A percentile compares a stretch with the other conserved stretches of the same genome.
These are phyloP conservation scores for Danielia reshetovae DNA, from an alignment of 805 yeast genomes.

Conservation along the genomic window DNA sequence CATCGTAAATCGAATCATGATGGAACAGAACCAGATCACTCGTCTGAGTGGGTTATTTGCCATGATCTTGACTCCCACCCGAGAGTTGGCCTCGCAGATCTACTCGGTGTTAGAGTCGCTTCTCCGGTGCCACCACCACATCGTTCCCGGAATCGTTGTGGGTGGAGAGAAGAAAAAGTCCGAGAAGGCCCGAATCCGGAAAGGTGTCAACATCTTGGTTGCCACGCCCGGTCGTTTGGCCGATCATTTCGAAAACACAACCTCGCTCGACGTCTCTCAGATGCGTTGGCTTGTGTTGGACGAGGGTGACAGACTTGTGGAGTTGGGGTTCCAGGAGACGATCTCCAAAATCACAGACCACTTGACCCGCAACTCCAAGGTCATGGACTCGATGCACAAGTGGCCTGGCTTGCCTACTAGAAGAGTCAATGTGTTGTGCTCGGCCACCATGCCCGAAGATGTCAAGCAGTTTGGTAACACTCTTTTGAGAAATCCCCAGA, in stretches of 20 bases:
- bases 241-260: conserved; percentile 91
- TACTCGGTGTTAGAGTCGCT: conserved; percentile 73
- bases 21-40: conserved; percentile 37
- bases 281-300: conserved; percentile 87
- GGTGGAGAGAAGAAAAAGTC: conserved; percentile 98
- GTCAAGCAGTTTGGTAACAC: conserved; percentile 80
- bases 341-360: conserved; percentile 67
- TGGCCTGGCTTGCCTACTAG: conserved; percentile 62
- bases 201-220: conserved; percentile 93
- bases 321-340: conserved; percentile 94
- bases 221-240: conserved; percentile 97
- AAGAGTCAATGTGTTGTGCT: conserved; percentile 80
- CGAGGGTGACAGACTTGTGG: conserved; percentile 96
- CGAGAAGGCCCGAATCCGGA: conserved; percentile 91
- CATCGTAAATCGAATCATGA: conserved; percentile 67
- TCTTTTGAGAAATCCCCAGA: conserved; percentile 67
- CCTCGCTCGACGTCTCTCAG: conserved; percentile 64
- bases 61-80: conserved; percentile 83
- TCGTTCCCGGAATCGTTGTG: conserved; percentile 93
- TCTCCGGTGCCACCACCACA: conserved; percentile 71
- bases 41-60: conserved; percentile 87
- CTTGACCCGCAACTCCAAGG: conserved; percentile 44
- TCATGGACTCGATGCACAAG: conserved; percentile 29
- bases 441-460: conserved; percentile 85
- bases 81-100: conserved; percentile 92